Percentiles rank a stretch among this genome's conserved stretches.
Conservation (phyloP, 768 basidiomycete species). For the Cystofilobasidium macerans region DNA sequence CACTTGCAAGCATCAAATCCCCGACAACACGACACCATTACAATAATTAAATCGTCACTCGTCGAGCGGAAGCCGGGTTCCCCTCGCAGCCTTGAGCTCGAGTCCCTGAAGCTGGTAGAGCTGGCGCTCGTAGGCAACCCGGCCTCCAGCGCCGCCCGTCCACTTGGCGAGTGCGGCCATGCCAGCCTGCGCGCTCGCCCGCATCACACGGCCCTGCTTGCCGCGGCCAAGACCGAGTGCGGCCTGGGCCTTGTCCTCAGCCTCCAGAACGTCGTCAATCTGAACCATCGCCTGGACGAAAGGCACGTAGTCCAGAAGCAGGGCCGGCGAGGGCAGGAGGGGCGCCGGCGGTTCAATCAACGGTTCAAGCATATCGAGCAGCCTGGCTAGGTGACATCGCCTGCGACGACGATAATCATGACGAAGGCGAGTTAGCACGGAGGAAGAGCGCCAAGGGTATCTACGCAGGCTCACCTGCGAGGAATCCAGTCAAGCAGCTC, state of each 20-base stretch:
- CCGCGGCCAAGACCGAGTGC: not conserved
- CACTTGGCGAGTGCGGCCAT: not conserved
- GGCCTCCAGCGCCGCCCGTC: not conserved
- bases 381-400: constrained; percentile 43
- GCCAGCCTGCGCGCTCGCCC: not conserved
- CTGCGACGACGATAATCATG: constrained; percentile 38
- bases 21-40: not conserved
- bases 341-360: constrained; percentile 43
- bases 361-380: constrained; percentile 45
- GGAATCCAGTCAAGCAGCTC: not conserved
- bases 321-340: constrained; percentile 42
- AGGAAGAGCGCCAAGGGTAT: too few relatives aligned
- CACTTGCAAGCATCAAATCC: too few relatives aligned
- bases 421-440: not conserved
- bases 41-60: not conserved
- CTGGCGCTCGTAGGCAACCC: not conserved
- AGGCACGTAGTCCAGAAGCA: constrained; percentile 41
- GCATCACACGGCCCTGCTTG: not conserved
- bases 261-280: not conserved
- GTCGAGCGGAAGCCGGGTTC: not conserved
- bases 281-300: not conserved
- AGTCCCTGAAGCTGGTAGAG: not conserved
- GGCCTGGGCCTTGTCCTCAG: not conserved
- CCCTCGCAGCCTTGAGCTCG: not conserved
- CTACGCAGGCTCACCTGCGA: not conserved